Percentiles rank a stretch among this genome's conserved stretches.
These are phyloP conservation scores for Chalciporus sphaerocephalus DNA, from an alignment of 768 basidiomycete genomes.

Conservation along the genomic window DNA sequence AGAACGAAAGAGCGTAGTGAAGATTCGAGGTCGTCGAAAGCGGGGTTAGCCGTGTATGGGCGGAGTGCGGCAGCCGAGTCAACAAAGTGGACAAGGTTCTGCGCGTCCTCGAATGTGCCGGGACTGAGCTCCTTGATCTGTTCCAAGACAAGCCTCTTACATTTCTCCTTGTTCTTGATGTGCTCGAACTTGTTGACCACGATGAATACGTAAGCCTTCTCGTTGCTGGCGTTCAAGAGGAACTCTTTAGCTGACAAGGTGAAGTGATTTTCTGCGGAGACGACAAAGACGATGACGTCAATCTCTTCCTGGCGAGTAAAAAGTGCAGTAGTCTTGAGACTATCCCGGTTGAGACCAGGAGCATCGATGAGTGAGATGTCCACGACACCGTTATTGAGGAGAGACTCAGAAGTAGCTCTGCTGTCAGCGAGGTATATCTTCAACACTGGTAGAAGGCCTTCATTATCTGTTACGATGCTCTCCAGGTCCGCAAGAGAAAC, in stretches of 20 bases:
- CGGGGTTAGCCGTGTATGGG: constrained; percentile 56
- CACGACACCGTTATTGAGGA: constrained; percentile 91
- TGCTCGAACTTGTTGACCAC: constrained; percentile 98
- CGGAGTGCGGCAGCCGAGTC: constrained; percentile 78
- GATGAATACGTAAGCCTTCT: constrained; percentile 97
- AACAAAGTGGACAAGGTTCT: constrained; percentile 96
- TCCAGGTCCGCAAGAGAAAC: constrained; percentile 69
- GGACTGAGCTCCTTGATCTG: constrained; percentile 93
- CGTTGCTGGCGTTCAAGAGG: constrained; percentile 85
- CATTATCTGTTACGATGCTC: constrained; percentile 58
- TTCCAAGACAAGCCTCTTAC: constrained; percentile 81
- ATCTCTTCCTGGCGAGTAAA: constrained; percentile 97
- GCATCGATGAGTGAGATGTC: constrained; percentile 98
- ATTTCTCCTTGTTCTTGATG: constrained; percentile 93
- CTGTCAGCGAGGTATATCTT: constrained; percentile 88
- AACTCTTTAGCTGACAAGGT: constrained; percentile 95
- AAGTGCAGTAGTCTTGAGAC: constrained; percentile 87
- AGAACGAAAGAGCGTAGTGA: constrained; percentile 92
- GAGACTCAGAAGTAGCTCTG: constrained; percentile 72
- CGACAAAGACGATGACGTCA: constrained; percentile 97
- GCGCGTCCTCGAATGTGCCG: constrained; percentile 84
- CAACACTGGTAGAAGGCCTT: constrained; percentile 61
- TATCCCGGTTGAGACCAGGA: constrained; percentile 95
- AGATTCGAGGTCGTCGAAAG: constrained; percentile 87
- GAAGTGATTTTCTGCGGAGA: constrained; percentile 97